Base-by-base conservation (phyloP, 2,329 filamentous ascomycete species). In the Exserohilum turcica region DNA sequence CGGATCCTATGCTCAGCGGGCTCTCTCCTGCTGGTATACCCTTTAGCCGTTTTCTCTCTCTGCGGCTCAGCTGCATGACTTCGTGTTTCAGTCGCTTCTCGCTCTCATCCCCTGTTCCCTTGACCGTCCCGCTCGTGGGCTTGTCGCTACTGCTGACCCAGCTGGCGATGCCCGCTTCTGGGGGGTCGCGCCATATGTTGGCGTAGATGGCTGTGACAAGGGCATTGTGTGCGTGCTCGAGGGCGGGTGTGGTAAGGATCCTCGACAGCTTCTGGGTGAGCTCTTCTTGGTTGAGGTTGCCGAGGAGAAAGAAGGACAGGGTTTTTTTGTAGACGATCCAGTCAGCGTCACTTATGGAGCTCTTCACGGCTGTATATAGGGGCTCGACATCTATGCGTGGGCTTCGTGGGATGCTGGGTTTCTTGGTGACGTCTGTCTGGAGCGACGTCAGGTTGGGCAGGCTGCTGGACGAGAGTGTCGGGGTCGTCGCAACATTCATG, bases 131-230 rank as follows among this genome's bases (percentile, higher is more conserved):
- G 85, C 82, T 35, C 77, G 51, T 86, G 43, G 85, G 86, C 15
- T 93, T 96, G 57, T 94, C 93, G 57, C 84, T 85, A 29, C 84
- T 84, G 33, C 82, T 82, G 42, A 88, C 85, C 83, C 84, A 88
- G 63, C 79, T 81, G 56, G 85, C 85, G 53, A 86, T 82, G 37
- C 84, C 84, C 52, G 84, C 80, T 48, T 85, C 83, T 1, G 85
- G 85, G 28, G 82, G 75, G 65, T 88, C 85, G 65, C 84, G 80
- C 54, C 76, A 77, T 18, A 81, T 76, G 63, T 88, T 88, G 18
- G 79, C 81, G 57, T 83, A 82, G 43, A 88, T 79, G 18, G 82
- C 82, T 62, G 80, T 78, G 53, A 87, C 70, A 36, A 87, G 79
- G 40, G 83, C 81, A 64, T 88, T 88, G 72, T 88, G 85, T 6